Base-by-base conservation (phyloP, 2,329 filamentous ascomycete species). In the Raffaelea ambrosiae region DNA sequence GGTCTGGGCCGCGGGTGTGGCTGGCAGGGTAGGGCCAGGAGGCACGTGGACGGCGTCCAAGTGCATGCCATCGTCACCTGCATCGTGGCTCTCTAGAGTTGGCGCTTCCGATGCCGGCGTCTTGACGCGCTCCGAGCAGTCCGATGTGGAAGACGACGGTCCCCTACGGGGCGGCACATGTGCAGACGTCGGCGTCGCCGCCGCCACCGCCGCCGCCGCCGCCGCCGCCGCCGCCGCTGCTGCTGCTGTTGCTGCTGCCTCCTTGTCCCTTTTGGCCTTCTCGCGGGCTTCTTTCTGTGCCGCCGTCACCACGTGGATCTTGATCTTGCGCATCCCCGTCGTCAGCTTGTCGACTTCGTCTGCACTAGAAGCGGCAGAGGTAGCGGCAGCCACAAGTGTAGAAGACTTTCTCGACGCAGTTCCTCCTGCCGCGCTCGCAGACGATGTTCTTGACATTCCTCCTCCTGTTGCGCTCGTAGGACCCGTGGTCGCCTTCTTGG, bases 321-420 rank as follows among this genome's bases (percentile, higher is more conserved):
- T 81, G 49, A 83, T 77, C 59, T 75, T 80, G 59, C 76, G 81
- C 72, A 83, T 76, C 2, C 76, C 73, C 33, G 66, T 69, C 0
- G 77, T 75, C 51, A 84, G 68, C 44, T 65, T 71, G 46, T 81
- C 76, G 33, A 83, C 58, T 43, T 73, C 73, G 43, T 69, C n/a
- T n/a, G n/a, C 64, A 3, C 55, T 57, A 8, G 59, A 43, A 14
- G 52, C 53, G 5, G 49, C 33, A 11, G 55, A 41, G n/a, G 50
- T 38, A 4, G 55, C 57, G 7, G 60, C 42, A 11, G 53, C 52
- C 5, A 49, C 40, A 9, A 54, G 41, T 10, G 53, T 29, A 2
- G 58, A 26, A 7, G 46, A 40, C 2, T 46, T 14, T 9, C 43
- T 33, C 7, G 48, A 14, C 5, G 45, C 41, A 14, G 47, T 43